These are phyloP conservation scores for Exserohilum rostratum DNA, from an alignment of 2,329 filamentous ascomycete genomes.

Conservation along the genomic window DNA sequence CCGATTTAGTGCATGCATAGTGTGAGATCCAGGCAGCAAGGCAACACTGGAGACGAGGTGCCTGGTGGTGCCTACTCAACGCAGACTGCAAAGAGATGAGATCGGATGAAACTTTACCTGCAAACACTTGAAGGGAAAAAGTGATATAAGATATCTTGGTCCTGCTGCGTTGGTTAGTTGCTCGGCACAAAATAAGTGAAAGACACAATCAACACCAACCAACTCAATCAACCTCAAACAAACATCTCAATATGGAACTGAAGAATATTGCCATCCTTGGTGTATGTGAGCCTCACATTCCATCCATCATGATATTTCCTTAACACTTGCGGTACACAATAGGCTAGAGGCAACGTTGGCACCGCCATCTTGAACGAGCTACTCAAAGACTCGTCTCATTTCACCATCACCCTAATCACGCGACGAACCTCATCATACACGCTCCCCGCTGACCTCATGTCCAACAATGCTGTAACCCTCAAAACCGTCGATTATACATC, in stretches of 20 bases:
- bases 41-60: neutral
- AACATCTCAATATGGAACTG: slow-evolving; percentile 44
- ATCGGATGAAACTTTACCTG: too few species aligned
- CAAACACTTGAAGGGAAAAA: neutral
- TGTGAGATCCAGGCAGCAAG: slow-evolving; percentile 8
- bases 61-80: neutral
- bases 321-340: neutral
- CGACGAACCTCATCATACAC: slow-evolving; percentile 32
- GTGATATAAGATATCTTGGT: neutral
- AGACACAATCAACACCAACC: neutral
- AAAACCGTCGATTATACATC: slow-evolving; percentile 36
- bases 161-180: neutral
- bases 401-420: slow-evolving; percentile 40
- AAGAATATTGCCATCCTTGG: slow-evolving; percentile 46
- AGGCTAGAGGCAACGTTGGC: slow-evolving; percentile 45
- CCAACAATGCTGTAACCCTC: slow-evolving; percentile 22
- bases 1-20: neutral
- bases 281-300: slow-evolving; percentile 21
- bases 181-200: neutral
- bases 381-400: slow-evolving; percentile 22
- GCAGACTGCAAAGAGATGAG: neutral
- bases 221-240: neutral
- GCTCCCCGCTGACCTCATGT: slow-evolving; percentile 3
- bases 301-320: neutral
- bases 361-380: slow-evolving; percentile 38